A percentile compares a stretch with the other conserved stretches of the same genome.
These are phyloP conservation scores for Suhomyces terraborum DNA, from an alignment of 1,139 yeast genomes.

Conservation along the genomic window DNA sequence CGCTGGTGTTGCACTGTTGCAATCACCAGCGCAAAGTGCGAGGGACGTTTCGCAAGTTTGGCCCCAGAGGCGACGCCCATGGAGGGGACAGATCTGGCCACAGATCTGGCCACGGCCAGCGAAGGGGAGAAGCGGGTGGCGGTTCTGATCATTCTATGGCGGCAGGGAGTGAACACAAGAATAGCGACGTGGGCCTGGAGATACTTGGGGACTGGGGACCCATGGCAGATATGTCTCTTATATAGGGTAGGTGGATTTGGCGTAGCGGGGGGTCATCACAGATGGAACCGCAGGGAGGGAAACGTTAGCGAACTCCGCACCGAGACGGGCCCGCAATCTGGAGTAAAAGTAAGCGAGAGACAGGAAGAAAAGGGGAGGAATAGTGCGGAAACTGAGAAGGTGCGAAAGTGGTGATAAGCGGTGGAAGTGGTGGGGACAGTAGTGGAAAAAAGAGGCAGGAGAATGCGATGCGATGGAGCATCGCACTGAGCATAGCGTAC, in stretches of 20 bases:
- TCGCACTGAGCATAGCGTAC: no score
- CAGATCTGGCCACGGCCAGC: not conserved
- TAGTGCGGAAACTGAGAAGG: not conserved
- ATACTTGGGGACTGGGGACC: no score
- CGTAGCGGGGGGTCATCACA: not conserved
- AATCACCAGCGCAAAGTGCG: not conserved
- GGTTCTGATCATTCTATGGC: conserved; percentile 1
- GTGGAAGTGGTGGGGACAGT: no score
- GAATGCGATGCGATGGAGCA: no score
- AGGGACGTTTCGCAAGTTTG: no score
- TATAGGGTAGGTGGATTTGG: no score
- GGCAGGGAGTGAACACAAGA: not conserved
- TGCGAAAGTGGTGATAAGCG: no score
- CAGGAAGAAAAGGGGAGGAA: not conserved
- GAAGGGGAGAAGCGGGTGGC: no score
- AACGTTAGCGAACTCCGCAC: conserved; percentile 4
- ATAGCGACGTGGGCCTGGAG: no score
- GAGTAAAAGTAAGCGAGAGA: conserved; percentile 3
- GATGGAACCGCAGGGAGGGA: not conserved
- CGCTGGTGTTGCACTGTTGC: not conserved
- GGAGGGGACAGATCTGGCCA: not conserved
- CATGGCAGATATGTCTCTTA: no score
- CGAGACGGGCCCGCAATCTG: not conserved
- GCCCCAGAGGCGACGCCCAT: no score
- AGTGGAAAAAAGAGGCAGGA: no score